A percentile compares a stretch with the other conserved stretches of the same genome.
Conservation (phyloP, 306 rosid genomes). For the Parietaria judaica region DNA sequence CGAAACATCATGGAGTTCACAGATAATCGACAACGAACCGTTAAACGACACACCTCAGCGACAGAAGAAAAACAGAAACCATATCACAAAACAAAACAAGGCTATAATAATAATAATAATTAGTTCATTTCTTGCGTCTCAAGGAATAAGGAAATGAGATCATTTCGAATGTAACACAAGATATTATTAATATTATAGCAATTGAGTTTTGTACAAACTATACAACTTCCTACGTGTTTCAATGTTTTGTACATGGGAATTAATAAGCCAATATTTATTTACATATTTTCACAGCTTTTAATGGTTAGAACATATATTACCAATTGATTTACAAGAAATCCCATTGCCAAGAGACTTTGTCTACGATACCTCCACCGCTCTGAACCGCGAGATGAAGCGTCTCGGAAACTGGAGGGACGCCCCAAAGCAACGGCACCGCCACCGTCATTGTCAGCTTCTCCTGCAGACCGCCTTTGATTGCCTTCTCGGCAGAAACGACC, state of each 20-base stretch:
- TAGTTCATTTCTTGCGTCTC: too few species aligned
- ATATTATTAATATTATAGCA: neutral
- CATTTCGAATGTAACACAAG: too few species aligned
- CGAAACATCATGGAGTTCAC: too few species aligned
- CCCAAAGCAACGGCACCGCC: slow-evolving; percentile 97
- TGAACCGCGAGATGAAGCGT: slow-evolving; percentile 92
- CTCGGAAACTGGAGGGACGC: slow-evolving; percentile 95
- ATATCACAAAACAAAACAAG: too few species aligned
- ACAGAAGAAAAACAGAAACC: too few species aligned
- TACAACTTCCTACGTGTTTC: slow-evolving; percentile 11
- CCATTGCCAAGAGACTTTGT: slow-evolving; percentile 95
- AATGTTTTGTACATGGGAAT: slow-evolving; percentile 28
- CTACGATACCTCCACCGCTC: slow-evolving; percentile 99
- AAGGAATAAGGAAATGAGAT: too few species aligned
- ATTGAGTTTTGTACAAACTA: slow-evolving; percentile 2
- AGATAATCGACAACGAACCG: too few species aligned
- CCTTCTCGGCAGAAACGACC: slow-evolving; percentile 90
- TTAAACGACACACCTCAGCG: too few species aligned
- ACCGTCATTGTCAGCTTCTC: slow-evolving; percentile 96
- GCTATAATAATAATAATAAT: too few species aligned
- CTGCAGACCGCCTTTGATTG: slow-evolving; percentile 71
- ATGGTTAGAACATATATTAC: slow-evolving; percentile 47
- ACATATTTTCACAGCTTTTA: slow-evolving; percentile 47
- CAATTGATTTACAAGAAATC: slow-evolving; percentile 54
- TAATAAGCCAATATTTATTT: slow-evolving; percentile 35